A percentile compares a stretch with the other conserved stretches of the same genome.
These are phyloP conservation scores for Phalaenopsis aphrodite DNA, from an alignment of 106 monocot genomes.

Conservation along the genomic window DNA sequence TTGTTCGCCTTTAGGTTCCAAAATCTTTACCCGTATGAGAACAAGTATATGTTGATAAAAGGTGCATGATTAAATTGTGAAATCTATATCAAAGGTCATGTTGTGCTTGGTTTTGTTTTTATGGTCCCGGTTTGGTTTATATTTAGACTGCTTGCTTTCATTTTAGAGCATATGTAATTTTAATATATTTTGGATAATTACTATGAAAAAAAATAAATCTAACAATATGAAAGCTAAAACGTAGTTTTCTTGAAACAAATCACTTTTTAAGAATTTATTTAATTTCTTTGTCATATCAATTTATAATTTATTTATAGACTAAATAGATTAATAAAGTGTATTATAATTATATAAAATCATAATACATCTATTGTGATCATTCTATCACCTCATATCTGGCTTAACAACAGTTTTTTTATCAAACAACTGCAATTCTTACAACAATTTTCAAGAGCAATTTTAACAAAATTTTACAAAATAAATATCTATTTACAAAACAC, in stretches of 20 bases:
- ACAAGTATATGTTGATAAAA: no score
- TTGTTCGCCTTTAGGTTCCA: background rate
- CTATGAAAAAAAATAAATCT: background rate
- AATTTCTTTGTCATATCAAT: background rate
- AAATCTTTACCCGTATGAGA: background rate
- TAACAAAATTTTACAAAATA: background rate
- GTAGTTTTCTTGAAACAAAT: background rate
- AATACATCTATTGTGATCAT: no score
- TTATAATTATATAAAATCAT: background rate
- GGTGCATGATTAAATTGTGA: no score
- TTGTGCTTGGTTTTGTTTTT: background rate
- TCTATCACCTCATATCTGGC: no score
- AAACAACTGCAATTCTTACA: background rate
- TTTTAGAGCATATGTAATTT: background rate
- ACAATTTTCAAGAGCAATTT: background rate
- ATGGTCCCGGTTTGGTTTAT: background rate
- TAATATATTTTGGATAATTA: background rate
- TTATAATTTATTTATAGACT: background rate
- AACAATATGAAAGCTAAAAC: background rate
- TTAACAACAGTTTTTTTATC: no score
- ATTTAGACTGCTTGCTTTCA: background rate
- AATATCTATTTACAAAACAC: background rate
- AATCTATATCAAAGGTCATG: background rate
- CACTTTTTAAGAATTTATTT: background rate
- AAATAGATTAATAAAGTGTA: background rate